Percentiles rank a stretch among this genome's conserved stretches.
Evolutionary conservation across 257 asterid genomes (phyloP).

Genomic region (Primulina tabacum): DNA sequence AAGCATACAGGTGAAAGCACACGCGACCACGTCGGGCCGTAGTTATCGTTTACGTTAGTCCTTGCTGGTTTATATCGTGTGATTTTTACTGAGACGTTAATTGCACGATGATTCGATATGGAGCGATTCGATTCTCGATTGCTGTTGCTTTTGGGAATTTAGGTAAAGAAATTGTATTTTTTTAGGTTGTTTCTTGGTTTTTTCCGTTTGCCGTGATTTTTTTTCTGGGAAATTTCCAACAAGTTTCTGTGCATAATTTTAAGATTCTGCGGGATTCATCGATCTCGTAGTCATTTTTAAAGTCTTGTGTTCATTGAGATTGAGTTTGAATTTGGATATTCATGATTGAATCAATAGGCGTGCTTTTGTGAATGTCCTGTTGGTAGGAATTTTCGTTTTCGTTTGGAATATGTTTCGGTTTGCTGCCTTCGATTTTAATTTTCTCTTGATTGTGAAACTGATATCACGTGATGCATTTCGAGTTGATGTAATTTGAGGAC

Average conservation of each 20-base stretch:
- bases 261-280: not conserved
- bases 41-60: slow-evolving; percentile 18
- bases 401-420: not conserved
- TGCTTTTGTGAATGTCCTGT: not conserved
- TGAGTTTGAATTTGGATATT: not conserved
- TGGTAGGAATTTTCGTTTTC: not conserved
- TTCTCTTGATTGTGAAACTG: not conserved
- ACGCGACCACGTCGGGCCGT: not conserved
- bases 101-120: slow-evolving; percentile 28
- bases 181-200: slow-evolving; percentile 1
- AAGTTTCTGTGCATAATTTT: slow-evolving; percentile 13
- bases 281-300: slow-evolving; percentile 4
- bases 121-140: slow-evolving; percentile 37
- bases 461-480: no score
- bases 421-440: not conserved
- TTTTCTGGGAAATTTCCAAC: not conserved
- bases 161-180: slow-evolving; percentile 31
- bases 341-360: not conserved
- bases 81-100: slow-evolving; percentile 23
- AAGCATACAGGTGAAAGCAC: slow-evolving; percentile 2
- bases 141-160: slow-evolving; percentile 29
- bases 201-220: not conserved
- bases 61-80: slow-evolving; percentile 19
- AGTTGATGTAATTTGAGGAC: not conserved
- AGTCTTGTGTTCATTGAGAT: not conserved